These are phyloP conservation scores for Hyparrhenia diplandra DNA, from an alignment of 176 grass and related monocot genomes.

Conservation along the genomic window DNA sequence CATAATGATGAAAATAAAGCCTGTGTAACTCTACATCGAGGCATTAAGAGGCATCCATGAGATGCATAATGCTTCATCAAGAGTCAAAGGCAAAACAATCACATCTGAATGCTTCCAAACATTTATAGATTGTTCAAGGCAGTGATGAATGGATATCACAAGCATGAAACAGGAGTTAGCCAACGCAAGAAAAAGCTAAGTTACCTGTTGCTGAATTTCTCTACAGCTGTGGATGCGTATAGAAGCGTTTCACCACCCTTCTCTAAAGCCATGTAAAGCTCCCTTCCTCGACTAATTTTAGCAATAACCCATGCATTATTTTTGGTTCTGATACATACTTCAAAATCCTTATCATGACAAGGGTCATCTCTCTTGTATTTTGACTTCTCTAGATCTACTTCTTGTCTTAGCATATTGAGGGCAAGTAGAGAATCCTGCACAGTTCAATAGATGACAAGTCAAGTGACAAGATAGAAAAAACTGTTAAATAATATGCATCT, in stretches of 20 bases:
- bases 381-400: constrained; percentile 77
- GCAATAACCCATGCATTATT: constrained; percentile 93
- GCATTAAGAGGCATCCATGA: not conserved
- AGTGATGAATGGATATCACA: not conserved
- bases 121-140: not conserved
- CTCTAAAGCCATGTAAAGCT: constrained; percentile 89
- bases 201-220: constrained; percentile 99
- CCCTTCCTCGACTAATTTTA: constrained; percentile 72
- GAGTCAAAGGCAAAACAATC: not conserved
- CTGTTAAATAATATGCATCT: not conserved
- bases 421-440: constrained; percentile 73
- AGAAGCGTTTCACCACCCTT: constrained; percentile 94
- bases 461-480: constrained; percentile 4
- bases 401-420: constrained; percentile 81
- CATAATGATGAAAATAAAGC: not conserved
- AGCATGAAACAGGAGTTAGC: not conserved
- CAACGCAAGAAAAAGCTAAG: constrained; percentile 1
- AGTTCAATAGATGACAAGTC: constrained; percentile 12
- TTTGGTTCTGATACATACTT: constrained; percentile 75
- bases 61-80: not conserved
- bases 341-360: constrained; percentile 68
- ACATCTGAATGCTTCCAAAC: not conserved
- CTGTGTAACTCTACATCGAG: not conserved
- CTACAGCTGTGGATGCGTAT: constrained; percentile 79
- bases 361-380: constrained; percentile 58